Percentiles rank a stretch among this genome's conserved stretches.
Conservation (phyloP, 257 asterid species). For the Petunia axillaris region DNA sequence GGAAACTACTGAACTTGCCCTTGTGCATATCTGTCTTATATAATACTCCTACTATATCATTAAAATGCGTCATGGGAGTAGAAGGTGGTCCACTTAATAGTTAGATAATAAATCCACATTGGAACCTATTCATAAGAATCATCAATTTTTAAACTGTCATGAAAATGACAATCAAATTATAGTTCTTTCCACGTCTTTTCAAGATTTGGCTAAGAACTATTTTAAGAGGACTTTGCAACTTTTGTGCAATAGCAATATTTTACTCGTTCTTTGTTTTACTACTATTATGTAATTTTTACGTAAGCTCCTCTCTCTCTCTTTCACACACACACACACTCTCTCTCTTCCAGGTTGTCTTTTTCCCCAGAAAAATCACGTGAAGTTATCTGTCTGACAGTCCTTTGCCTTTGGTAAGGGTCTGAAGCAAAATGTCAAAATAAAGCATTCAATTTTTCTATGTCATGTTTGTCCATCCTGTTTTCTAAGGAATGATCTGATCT, state of each 20-base stretch:
- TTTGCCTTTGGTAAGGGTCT: background rate
- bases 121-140: background rate
- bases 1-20: background rate
- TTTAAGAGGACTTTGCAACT: background rate
- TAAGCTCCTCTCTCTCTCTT: background rate
- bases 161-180: too few species aligned
- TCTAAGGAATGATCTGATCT: background rate
- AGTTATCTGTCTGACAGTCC: background rate
- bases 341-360: background rate
- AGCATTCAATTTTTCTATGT: background rate
- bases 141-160: too few species aligned
- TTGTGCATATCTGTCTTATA: conserved; percentile 8
- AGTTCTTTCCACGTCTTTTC: too few species aligned
- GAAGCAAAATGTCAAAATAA: background rate
- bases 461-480: background rate
- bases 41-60: background rate
- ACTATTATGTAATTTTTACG: too few species aligned
- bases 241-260: background rate
- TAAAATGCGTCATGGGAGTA: background rate
- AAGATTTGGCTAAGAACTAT: too few species aligned
- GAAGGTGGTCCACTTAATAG: background rate
- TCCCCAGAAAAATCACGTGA: background rate
- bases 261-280: too few species aligned
- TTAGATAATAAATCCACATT: background rate
- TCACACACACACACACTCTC: background rate